Evolutionary conservation across 2,329 filamentous ascomycete genomes (phyloP), one percentile per base, ranked within the genome.

Genomic region (Aspergillus amoenus): DNA sequence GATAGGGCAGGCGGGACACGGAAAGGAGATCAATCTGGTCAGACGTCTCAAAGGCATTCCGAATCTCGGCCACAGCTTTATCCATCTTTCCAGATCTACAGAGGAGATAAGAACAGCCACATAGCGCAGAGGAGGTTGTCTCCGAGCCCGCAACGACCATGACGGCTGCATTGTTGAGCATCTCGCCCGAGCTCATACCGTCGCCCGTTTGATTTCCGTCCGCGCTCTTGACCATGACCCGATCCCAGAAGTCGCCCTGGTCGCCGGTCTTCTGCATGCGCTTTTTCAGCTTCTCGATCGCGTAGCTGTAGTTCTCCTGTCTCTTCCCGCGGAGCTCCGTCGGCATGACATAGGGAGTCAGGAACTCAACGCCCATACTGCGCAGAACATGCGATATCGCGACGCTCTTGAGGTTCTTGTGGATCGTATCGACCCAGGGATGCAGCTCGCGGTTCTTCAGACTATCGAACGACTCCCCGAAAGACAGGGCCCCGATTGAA

Each of bases 231-330:
- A 52, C 37, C 3, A 52, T 43, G 18, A 52, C 37, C 12, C 48
- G 46, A 18, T 49, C 48, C 48, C 48, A 52, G 24, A 52, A 32
- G 22, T 49, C 46, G 7, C 46, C 46, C 34, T 49, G 46, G 30
- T 49, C 46, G n/a, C 17, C 46, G 17, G 46, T 49, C 30, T 37
- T 49, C 30, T 39, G 46, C 46, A 49, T 49, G 30, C 46, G 46
- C 30, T 39, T 37, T 11, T 49, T 49, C 1, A 49, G 46, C 15
- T 49, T 49, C 30, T 49, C 46, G 0, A 49, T 49, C 0, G 46
- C 46, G 46, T 49, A 49, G n/a, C n/a, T 39, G 32, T 49, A 49
- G 2, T 49, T 49, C 46, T 49, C 46, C 22, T 37, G 30, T 4
- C 46, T 30, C 12, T 49, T 49, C 1, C 46, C 46, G 30, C 46